These are phyloP conservation scores for Colletotrichum tanaceti DNA, from an alignment of 2,329 filamentous ascomycete genomes.

Conservation along the genomic window DNA sequence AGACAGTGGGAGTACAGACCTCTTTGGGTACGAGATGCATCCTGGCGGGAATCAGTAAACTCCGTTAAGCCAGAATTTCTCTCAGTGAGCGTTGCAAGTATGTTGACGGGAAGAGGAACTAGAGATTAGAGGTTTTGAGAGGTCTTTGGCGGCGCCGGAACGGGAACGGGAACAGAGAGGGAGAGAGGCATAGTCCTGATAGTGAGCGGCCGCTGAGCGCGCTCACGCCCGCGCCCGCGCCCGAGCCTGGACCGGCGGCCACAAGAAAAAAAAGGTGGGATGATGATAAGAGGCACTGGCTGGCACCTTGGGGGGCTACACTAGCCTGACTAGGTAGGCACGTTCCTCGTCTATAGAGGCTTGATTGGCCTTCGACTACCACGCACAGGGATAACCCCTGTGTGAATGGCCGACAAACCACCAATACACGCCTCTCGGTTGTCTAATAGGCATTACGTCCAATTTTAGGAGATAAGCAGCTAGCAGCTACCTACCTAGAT, in stretches of 20 bases:
- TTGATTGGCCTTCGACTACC: conserved; percentile 36
- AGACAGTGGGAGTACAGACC: conserved; percentile 48
- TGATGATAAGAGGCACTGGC: conserved; percentile 35
- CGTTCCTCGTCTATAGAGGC: not conserved
- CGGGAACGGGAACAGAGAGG: conserved; percentile 1
- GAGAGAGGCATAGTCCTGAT: conserved; percentile 15
- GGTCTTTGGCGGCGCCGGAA: conserved; percentile 6
- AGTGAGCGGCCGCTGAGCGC: conserved; percentile 23
- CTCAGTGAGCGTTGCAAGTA: conserved; percentile 2
- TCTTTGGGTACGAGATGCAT: conserved; percentile 64
- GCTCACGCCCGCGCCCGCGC: conserved; percentile 15
- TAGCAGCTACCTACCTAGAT: too few relatives aligned
- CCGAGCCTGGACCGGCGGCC: conserved; percentile 39
- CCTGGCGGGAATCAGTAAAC: conserved; percentile 23
- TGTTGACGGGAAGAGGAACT: conserved; percentile 7
- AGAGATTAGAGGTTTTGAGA: not conserved
- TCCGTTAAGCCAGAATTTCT: conserved; percentile 3
- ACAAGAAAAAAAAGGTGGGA: conserved; percentile 31
- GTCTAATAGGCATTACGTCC: conserved; percentile 40
- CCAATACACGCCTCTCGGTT: conserved; percentile 31
- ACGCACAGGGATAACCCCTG: conserved; percentile 36
- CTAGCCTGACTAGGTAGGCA: too few relatives aligned
- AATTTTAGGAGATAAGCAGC: conserved; percentile 37
- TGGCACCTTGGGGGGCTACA: not conserved
- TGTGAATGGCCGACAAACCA: conserved; percentile 1